A percentile compares a stretch with the other conserved stretches of the same genome.
phyloP scores from a whole-genome alignment of 1,284 basidiomycete species.

The Cutaneotrichosporon cavernicola region DNA sequence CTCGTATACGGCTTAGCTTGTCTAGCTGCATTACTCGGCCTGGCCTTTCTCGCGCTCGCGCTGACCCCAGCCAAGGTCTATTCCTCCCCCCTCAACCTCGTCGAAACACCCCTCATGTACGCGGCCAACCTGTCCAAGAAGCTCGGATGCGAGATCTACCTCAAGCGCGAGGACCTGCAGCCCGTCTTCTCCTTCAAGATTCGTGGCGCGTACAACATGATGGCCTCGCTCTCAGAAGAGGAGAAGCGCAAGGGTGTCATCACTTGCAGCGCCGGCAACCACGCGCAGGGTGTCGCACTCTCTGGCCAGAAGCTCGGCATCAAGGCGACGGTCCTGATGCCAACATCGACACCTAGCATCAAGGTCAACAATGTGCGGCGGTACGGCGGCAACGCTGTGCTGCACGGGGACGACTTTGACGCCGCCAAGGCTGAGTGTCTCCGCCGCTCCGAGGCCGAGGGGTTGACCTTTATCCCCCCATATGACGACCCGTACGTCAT shows the following conservation, averaged over 20 bases:
- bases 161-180: conserved; percentile 97
- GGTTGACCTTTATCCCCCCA: conserved; percentile 88
- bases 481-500: conserved; percentile 97
- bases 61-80: conserved; percentile 72
- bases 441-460: conserved; percentile 72
- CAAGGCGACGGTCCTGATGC: conserved; percentile 98
- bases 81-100: conserved; percentile 67
- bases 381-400: conserved; percentile 88
- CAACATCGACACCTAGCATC: conserved; percentile 89
- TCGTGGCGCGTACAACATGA: conserved; percentile 97
- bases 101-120: conserved; percentile 85
- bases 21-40: neutral
- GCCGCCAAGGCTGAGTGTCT: conserved; percentile 94
- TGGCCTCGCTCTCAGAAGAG: conserved; percentile 82
- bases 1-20: too few relatives aligned
- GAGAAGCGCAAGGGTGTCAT: conserved; percentile 97
- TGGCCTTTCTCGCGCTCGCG: neutral
- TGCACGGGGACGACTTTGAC: conserved; percentile 92
- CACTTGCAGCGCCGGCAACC: conserved; percentile 97
- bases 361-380: conserved; percentile 92
- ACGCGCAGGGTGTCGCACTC: conserved; percentile 96
- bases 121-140: conserved; percentile 82
- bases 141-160: conserved; percentile 84
- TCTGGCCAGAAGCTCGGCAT: conserved; percentile 82
- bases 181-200: conserved; percentile 99